Evolutionary conservation across 108 stramenopile genomes (phyloP), one percentile per base, ranked within the genome.

Genomic region (Poteriospumella lacustris): DNA sequence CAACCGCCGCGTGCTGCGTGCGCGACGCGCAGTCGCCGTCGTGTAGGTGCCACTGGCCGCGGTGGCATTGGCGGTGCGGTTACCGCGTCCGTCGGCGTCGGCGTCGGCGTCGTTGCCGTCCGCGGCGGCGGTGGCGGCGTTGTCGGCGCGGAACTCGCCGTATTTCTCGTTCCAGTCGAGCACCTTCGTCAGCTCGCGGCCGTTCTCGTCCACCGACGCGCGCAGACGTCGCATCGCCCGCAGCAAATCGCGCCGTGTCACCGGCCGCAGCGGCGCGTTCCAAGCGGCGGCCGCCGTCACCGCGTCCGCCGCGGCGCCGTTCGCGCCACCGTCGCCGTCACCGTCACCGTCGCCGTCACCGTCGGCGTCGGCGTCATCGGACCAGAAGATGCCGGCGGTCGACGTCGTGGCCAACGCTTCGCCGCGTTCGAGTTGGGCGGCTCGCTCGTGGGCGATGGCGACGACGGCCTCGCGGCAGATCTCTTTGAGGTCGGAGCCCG

Each of bases 101-200:
- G n/a, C n/a, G n/a, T n/a, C n/a, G n/a, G n/a, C n/a, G n/a, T n/a
- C n/a, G n/a, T n/a, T n/a, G n/a, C n/a, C n/a, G n/a, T n/a, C n/a
- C n/a, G n/a, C n/a, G n/a, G n/a, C n/a, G n/a, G n/a, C n/a, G n/a
- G n/a, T n/a, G n/a, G n/a, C n/a, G n/a, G n/a, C n/a, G n/a, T n/a
- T n/a, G n/a, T n/a, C n/a, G n/a, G n/a, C n/a, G n/a, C n/a, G n/a
- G 34, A 95, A 89, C 79, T 97, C 96, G 39, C 96, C 96, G 70
- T 94, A 97, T 78, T 96, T 90, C 67, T 94, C 93, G 80, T 97
- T 97, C 96, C 96, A 97, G 77, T 96, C 93, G 88, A 90, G 91
- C 0, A 97, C 94, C 78, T 91, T 85, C 0, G 89, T 83, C 58
- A 96, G 67, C 79, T 97, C 96, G 26, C 90, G 84, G 0, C 96